phyloP scores from a whole-genome alignment of 2,329 filamentous ascomycete species.

The Aspergillus pseudonomiae region DNA sequence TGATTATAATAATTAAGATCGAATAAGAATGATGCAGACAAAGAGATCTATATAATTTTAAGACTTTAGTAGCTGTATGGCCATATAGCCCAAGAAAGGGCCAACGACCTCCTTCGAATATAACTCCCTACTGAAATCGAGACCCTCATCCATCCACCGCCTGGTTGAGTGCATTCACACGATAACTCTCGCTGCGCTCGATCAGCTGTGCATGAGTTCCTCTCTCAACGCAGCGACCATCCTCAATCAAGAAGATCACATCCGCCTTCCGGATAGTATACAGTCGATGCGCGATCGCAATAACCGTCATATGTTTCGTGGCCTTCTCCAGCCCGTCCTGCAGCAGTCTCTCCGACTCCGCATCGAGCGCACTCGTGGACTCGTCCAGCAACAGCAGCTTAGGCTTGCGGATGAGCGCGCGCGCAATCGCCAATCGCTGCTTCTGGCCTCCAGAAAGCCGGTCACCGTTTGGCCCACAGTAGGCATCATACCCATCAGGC shows the following conservation, averaged over 20 bases:
- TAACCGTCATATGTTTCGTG: slow-evolving; percentile 41
- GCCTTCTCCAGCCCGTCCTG: slow-evolving; percentile 43
- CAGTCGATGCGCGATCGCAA: slow-evolving; percentile 48
- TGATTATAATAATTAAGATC: not conserved
- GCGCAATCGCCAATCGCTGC: slow-evolving; percentile 61
- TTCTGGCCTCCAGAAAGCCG: slow-evolving; percentile 62
- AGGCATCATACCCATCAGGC: slow-evolving; percentile 68
- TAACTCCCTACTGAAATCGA: not conserved
- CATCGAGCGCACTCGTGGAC: slow-evolving; percentile 62
- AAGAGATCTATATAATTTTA: not conserved
- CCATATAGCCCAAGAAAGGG: not conserved
- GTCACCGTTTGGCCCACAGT: slow-evolving; percentile 58
- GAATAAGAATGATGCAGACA: not conserved
- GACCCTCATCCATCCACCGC: not conserved
- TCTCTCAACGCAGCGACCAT: slow-evolving; percentile 63
- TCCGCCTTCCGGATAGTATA: slow-evolving; percentile 69
- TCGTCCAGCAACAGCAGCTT: slow-evolving; percentile 62
- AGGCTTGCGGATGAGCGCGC: slow-evolving; percentile 59
- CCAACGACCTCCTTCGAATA: not conserved
- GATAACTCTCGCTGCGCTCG: slow-evolving; percentile 19
- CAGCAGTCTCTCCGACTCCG: slow-evolving; percentile 55
- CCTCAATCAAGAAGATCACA: slow-evolving; percentile 75
- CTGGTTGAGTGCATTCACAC: not conserved
- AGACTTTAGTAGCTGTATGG: not conserved
- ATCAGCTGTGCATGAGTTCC: slow-evolving; percentile 67